Percentiles rank a stretch among this genome's conserved stretches.
Conservation (phyloP, 108 stramenopile genomes). For the Fragilariopsis cylindrus region DNA sequence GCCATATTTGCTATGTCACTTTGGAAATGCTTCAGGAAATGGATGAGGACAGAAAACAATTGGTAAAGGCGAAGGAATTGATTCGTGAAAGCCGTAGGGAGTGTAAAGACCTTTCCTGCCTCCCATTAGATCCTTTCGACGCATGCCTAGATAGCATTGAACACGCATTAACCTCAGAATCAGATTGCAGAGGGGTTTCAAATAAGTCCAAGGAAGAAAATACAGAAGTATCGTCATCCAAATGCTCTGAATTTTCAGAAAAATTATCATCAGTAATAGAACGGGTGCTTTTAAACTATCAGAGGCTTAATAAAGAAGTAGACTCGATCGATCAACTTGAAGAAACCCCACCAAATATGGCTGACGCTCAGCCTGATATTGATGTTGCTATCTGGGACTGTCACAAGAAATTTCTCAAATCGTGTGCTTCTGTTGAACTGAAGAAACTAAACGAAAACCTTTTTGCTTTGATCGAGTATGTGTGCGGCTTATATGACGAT, state of each 20-base stretch:
- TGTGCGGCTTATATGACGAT: slow-evolving; percentile 10
- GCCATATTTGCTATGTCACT: slow-evolving; percentile 1
- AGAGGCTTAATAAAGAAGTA: slow-evolving; percentile 15
- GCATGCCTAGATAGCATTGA: slow-evolving; percentile 4
- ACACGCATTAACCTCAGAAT: neutral
- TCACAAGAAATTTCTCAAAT: slow-evolving; percentile 26
- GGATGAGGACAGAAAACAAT: slow-evolving; percentile 20
- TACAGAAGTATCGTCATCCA: neutral
- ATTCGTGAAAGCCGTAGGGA: slow-evolving; percentile 20
- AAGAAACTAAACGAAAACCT: slow-evolving; percentile 28
- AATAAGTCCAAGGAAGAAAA: neutral
- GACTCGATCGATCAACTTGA: neutral
- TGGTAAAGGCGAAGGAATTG: slow-evolving; percentile 38
- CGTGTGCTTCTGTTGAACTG: slow-evolving; percentile 41
- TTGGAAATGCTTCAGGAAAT: slow-evolving; percentile 9
- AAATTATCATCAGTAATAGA: slow-evolving; percentile 19
- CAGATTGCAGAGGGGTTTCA: neutral
- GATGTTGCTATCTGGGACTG: slow-evolving; percentile 24
- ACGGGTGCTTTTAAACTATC: slow-evolving; percentile 25
- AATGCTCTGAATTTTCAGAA: neutral
- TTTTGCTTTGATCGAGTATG: neutral
- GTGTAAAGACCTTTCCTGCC: slow-evolving; percentile 16
- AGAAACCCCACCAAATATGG: neutral
- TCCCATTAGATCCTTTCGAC: slow-evolving; percentile 32
- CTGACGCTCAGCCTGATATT: neutral